Percentiles rank a stretch among this genome's conserved stretches.
phyloP scores from a whole-genome alignment of 495 filamentous ascomycete species.

The Gamarada debralockiae region DNA sequence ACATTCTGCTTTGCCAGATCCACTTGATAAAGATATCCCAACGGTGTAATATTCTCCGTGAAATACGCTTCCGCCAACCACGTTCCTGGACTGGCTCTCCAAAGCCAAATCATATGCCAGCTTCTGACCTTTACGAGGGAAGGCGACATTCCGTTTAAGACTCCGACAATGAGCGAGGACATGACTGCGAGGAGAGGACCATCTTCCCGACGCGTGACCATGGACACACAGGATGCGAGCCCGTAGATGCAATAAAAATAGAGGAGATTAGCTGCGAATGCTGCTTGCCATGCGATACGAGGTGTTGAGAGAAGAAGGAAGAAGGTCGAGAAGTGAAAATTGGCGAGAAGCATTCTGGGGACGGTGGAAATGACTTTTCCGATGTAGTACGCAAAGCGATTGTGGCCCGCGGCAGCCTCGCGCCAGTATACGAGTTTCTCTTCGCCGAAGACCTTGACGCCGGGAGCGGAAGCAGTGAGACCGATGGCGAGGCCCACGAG shows the following conservation, averaged over 20 bases:
- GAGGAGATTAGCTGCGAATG: constrained; percentile 44
- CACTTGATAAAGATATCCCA: constrained; percentile 42
- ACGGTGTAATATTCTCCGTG: constrained; percentile 39
- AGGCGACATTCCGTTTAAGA: constrained; percentile 46
- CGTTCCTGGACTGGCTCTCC: constrained; percentile 46
- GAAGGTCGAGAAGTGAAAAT: constrained; percentile 50
- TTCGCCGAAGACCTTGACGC: constrained; percentile 52
- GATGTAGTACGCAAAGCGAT: constrained; percentile 49
- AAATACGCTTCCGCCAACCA: constrained; percentile 58
- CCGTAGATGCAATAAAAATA: constrained; percentile 60
- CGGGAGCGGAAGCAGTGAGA: constrained; percentile 48
- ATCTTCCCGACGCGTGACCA: constrained; percentile 43
- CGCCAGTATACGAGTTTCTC: constrained; percentile 50
- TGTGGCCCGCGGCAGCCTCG: constrained; percentile 51
- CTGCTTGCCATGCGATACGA: constrained; percentile 38
- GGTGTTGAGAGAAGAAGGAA: constrained; percentile 48
- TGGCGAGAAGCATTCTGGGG: constrained; percentile 44
- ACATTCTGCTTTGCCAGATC: not conserved
- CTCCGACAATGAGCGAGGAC: constrained; percentile 41
- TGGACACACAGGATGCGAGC: constrained; percentile 44
- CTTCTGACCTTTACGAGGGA: constrained; percentile 39
- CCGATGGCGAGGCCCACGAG: constrained; percentile 47
- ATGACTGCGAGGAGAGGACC: constrained; percentile 47
- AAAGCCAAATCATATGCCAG: constrained; percentile 55
- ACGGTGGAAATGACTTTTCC: constrained; percentile 49